Base-by-base conservation (phyloP, 257 asterid species). In the Henckelia pumila region DNA sequence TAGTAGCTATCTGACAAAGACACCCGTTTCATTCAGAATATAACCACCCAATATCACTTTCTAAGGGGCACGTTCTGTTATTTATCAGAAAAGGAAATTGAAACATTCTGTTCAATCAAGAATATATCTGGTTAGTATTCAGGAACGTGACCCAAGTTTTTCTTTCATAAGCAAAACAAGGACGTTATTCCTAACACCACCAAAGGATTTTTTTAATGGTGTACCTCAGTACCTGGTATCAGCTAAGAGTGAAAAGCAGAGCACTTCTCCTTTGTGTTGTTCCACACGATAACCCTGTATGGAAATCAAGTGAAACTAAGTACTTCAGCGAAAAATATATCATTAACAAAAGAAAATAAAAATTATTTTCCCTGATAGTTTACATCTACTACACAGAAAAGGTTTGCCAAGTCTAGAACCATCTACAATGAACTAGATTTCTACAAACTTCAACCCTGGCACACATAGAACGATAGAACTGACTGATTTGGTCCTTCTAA, bases 161-260 rank as follows among this genome's bases (percentile, higher is more conserved):
- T 61, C 26, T 32, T 21, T 29, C 30, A 44, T 53, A 24, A 24
- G 56, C 22, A 58, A 59, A 24, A 25, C 9, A 59, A 11, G 7
- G 8, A 9, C 22, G 8, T 26, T 58, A 16, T 59, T 9, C 29
- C 30, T 37, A 67, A 47, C 50, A 59, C 40, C 9, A 32, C 66
- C 13, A 65, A 55, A 50, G 17, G 13, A 40, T 63, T 59, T 24
- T 37, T 11, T 57, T 32, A n/a, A 61, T 5, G 65, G 58, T 64
- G 65, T 68, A 93, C 99, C 99, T 91, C 49, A 85, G 65, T 68
- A 93, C 99, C 99, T 91, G 55, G 86, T 91, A 73, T 91, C 89
- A 64, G 78, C 83, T 79, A 94, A 70, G 68, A 82, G 26, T 66
- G 88, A 75, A 64, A 87, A 71, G 57, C 74, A 85, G 71, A 30